Base-by-base conservation (phyloP, 2,329 filamentous ascomycete genomes). In the Knoxdaviesia capensis region DNA sequence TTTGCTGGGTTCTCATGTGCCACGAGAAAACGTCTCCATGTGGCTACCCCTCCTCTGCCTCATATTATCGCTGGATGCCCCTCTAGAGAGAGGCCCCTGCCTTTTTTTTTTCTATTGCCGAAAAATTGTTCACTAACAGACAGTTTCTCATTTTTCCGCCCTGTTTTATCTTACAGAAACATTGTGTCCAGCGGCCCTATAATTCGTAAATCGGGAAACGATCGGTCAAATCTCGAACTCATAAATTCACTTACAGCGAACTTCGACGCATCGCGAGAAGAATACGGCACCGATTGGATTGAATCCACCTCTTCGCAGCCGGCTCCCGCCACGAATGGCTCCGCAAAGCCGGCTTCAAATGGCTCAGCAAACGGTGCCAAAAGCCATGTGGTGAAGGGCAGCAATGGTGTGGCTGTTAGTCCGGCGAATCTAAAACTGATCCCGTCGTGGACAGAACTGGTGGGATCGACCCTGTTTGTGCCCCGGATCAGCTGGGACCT, bases 161-260 rank as follows among this genome's bases (percentile, higher is more conserved):
- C 35, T 30, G 9, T 31, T 38, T 30, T 41, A 8, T 44, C 40
- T 8, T 38, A 40, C n/a, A 44, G 45, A 38, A 94, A 93, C 65
- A 80, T 93, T 57, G 84, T 93, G 70, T 79, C 79, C 52, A 77
- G 75, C 48, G 82, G 83, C 44, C 80, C 85, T 40, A 79, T 94
- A 48, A 80, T 94, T 58, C 78, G 84, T 47, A 83, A 82, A 53
- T 75, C 79, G 10, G 71, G 77, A 46, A 73, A 74, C 49, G 77
- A 77, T 55, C 85, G 87, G 56, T 94, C 88, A 43, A 96, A 96
- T 57, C 77, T 87, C 51, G 90, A 98, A 60, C 74, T 98, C 51
- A 81, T 86, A 48, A 87, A 85, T 53, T 84, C 86, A 3, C 72
- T 98, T 11, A 80, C 83, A 51, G 75, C 77, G 54, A 94, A 88